A percentile compares a stretch with the other conserved stretches of the same genome.
These are phyloP conservation scores for Volvox africanus DNA, from an alignment of 139 green algal species.

Conservation along the genomic window DNA sequence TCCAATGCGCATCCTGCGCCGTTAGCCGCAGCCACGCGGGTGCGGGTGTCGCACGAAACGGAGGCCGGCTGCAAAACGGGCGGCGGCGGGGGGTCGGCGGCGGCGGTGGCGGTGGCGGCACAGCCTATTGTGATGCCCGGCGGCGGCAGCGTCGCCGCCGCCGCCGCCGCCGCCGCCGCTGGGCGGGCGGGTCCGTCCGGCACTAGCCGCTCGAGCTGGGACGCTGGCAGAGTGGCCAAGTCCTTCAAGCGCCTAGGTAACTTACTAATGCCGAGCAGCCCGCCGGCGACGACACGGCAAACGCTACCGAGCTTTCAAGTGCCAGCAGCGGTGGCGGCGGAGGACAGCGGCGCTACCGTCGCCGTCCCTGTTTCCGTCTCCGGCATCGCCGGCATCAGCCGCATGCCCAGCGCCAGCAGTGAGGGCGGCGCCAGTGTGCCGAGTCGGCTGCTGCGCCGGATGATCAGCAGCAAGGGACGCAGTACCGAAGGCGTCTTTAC, in stretches of 20 bases:
- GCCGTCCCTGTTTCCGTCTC: too few relatives aligned
- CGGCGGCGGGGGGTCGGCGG: not conserved
- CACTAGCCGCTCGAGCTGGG: not conserved
- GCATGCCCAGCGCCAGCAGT: not conserved
- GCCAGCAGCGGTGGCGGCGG: not conserved
- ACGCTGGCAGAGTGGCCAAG: conserved; percentile 2
- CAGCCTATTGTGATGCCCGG: not conserved
- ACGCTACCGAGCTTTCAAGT: not conserved
- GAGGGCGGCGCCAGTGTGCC: not conserved
- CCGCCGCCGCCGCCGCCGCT: not conserved
- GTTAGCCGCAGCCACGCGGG: not conserved
- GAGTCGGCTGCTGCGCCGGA: not conserved
- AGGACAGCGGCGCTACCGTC: not conserved
- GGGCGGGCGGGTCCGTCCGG: not conserved
- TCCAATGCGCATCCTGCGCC: not conserved
- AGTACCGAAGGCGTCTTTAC: not conserved
- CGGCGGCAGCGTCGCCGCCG: not conserved
- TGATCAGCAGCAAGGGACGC: conserved; percentile 43
- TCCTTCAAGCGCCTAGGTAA: conserved; percentile 4
- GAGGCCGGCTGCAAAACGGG: not conserved
- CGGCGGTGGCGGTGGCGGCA: not conserved
- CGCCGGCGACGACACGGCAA: not conserved
- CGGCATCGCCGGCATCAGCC: not conserved
- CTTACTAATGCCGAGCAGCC: conserved; percentile 2
- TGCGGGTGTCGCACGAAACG: not conserved